Conservation (phyloP, 2,329 filamentous ascomycete genomes). For the Phyllosticta citribraziliensis region DNA sequence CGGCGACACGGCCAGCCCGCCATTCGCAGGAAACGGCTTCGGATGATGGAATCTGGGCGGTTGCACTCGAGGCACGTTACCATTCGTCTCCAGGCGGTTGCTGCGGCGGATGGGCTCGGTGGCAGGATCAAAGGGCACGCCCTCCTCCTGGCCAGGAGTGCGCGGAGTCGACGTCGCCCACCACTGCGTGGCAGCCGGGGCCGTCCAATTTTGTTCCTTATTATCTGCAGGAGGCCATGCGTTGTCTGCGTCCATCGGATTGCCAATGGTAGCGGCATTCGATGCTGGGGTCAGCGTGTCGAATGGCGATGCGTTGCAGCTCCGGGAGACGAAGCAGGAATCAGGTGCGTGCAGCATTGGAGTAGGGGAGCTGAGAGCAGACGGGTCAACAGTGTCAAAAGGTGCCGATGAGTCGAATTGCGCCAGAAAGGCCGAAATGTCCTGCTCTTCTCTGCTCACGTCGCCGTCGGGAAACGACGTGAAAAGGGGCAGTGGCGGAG, state of each 20-base stretch:
- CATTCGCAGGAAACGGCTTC: not conserved
- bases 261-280: not conserved
- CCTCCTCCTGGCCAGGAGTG: not conserved
- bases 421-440: not conserved
- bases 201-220: not conserved
- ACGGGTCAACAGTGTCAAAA: slow-evolving; percentile 3
- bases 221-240: not conserved
- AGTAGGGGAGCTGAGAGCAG: not conserved
- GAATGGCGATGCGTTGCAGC: not conserved
- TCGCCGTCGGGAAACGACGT: not conserved
- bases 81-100: not conserved
- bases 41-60: not conserved
- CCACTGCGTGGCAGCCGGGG: not conserved
- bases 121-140: not conserved
- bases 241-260: not conserved
- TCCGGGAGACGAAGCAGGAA: not conserved
- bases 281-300: not conserved
- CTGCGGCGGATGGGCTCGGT: not conserved
- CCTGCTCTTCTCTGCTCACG: not conserved
- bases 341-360: not conserved
- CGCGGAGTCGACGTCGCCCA: not conserved
- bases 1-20: not conserved
- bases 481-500: not conserved
- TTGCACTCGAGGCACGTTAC: not conserved
- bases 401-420: not conserved